Evolutionary conservation across 768 basidiomycete species (phyloP).

Genomic region (Mycena belliarum): DNA sequence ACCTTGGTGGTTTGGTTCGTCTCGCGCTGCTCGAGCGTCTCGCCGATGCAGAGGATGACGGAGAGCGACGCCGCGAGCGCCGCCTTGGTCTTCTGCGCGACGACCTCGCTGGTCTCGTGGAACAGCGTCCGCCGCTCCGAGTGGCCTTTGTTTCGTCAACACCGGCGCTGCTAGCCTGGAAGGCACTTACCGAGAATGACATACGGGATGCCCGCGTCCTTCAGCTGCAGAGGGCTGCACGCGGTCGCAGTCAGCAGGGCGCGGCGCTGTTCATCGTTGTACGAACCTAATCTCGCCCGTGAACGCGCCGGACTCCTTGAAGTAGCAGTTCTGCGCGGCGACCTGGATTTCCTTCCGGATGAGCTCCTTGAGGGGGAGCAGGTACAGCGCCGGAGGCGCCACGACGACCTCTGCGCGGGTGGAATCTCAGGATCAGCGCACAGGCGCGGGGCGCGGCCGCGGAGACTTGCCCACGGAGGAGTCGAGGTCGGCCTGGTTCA

Average conservation of each 20-base stretch:
- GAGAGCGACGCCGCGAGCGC: constrained; percentile 74
- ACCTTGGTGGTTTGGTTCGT: constrained; percentile 72
- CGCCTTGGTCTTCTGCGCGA: constrained; percentile 85
- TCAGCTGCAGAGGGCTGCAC: constrained; percentile 76
- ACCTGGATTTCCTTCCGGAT: constrained; percentile 73
- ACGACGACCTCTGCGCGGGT: constrained; percentile 80
- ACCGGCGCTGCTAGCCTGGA: too few relatives aligned
- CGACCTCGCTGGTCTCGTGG: constrained; percentile 79
- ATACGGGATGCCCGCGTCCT: constrained; percentile 84
- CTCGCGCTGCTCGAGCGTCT: constrained; percentile 90
- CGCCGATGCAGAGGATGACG: constrained; percentile 96
- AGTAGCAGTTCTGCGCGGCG: constrained; percentile 90
- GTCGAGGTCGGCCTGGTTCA: constrained; percentile 84
- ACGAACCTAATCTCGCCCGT: constrained; percentile 93
- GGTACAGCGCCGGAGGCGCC: constrained; percentile 87
- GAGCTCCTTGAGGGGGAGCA: constrained; percentile 66
- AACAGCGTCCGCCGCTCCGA: constrained; percentile 95
- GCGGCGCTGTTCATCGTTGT: neutral
- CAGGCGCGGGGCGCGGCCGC: constrained; percentile 17
- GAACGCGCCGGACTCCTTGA: constrained; percentile 83
- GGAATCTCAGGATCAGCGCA: neutral
- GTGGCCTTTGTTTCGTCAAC: constrained; percentile 55
- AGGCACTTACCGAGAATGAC: constrained; percentile 77
- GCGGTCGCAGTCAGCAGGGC: neutral
- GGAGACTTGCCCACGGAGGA: constrained; percentile 64